Percentiles rank a stretch among this genome's conserved stretches.
phyloP scores from a whole-genome alignment of 1,284 basidiomycete genomes.

The Trichosporon inkin region DNA sequence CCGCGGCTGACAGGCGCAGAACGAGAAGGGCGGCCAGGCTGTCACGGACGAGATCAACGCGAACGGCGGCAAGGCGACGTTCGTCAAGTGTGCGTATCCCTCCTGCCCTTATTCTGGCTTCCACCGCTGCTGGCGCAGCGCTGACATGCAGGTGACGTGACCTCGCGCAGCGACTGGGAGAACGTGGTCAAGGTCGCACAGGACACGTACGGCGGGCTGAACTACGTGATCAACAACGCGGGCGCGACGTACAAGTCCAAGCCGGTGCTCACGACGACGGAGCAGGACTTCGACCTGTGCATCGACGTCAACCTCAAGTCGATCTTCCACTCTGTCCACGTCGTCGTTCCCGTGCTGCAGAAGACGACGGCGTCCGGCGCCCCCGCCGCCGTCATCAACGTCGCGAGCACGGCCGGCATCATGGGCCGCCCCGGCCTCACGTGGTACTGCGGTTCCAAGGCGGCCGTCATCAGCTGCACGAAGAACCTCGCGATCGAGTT shows the following conservation, averaged over 20 bases:
- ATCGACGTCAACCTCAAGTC: conserved; percentile 23
- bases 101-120: not conserved
- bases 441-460: conserved; percentile 23
- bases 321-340: conserved; percentile 21
- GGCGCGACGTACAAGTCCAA: conserved; percentile 25
- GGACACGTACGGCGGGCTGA: conserved; percentile 17
- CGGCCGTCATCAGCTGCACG: conserved; percentile 15
- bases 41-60: conserved; percentile 18
- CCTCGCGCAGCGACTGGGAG: conserved; percentile 17
- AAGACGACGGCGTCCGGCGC: conserved; percentile 11
- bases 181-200: conserved; percentile 10
- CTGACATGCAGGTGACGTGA: conserved; percentile 15
- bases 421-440: conserved; percentile 23
- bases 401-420: conserved; percentile 19
- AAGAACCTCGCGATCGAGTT: conserved; percentile 24
- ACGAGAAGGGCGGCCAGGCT: conserved; percentile 15
- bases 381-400: conserved; percentile 17
- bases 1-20: conserved; percentile 3
- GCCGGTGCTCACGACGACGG: conserved; percentile 19
- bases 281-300: conserved; percentile 22
- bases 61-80: conserved; percentile 18
- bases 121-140: not conserved
- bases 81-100: conserved; percentile 12
- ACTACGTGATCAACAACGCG: conserved; percentile 25
- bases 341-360: conserved; percentile 16